Evolutionary conservation across 495 filamentous ascomycete species (phyloP), one percentile per base, ranked within the genome.

Genomic region (Penicillium antarcticum): DNA sequence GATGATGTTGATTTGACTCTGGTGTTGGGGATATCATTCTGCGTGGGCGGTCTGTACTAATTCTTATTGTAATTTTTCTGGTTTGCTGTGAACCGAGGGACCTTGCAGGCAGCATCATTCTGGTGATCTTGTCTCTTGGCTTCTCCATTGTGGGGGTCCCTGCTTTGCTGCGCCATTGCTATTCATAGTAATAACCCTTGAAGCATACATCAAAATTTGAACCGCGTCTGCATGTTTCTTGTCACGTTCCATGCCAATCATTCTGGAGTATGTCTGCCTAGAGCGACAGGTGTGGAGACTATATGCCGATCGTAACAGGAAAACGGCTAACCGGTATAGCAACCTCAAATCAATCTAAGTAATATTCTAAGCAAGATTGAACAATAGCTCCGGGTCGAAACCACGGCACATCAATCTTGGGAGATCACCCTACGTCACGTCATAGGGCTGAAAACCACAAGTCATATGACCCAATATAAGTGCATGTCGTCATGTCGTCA

Each of bases 381-480:
- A 7, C 7, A 10, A 29, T 29, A 29, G 26, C 26, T 23, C 21
- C 21, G 21, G 5, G 5, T 1, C 8, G 7, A 8, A 29, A 29
- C 26, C 26, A 29, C 7, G 8, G 26, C n/a, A 26, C n/a, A 44
- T 9, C 21, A 33, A 3, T 16, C 16, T 46, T 36, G 29, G 32
- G 26, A 10, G 16, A 29, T 29, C 26, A 17, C 14, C 2, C 5
- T 23, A 23, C 43, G 51, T 52, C 51, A 59, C 61, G 61, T 65
- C 61, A 65, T 65, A 65, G 44, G 58, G 61, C 61, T 65, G 58
- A 61, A 9, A 21, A 38, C 2, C 11, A 18, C 14, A 1, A 14
- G 50, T 45, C 48, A 51, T 34, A 37, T 51, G 48, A 44, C 32
- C 4, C 3, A 34, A 21, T 42, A n/a, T 37, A 38, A 40, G 4